Evolutionary conservation across 164 flowering plant genomes (phyloP).

Genomic region (Platanus orientalis): DNA sequence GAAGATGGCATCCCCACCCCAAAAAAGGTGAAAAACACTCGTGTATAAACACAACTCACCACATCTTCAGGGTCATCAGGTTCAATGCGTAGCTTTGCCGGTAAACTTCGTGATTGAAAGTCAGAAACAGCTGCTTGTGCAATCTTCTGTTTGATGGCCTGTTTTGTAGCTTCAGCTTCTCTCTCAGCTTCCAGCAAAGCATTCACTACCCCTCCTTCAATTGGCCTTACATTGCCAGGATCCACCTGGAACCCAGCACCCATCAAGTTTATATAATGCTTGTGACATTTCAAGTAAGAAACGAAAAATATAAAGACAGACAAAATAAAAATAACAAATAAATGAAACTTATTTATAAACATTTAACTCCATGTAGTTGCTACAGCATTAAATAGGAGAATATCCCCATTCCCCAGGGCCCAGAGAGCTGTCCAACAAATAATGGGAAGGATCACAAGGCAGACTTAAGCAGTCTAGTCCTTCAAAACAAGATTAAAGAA

Average conservation of each 20-base stretch:
- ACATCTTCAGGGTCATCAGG: slow-evolving; percentile 95
- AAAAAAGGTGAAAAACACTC: not conserved
- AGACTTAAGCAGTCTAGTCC: too few species aligned
- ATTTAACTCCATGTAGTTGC: too few species aligned
- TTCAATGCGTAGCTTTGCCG: slow-evolving; percentile 84
- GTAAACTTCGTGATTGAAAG: slow-evolving; percentile 63
- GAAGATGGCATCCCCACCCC: not conserved
- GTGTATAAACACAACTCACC: slow-evolving; percentile 39
- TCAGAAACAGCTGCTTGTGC: slow-evolving; percentile 72
- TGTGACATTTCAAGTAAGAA: not conserved
- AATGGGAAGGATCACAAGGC: too few species aligned
- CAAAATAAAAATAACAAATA: not conserved
- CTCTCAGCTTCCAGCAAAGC: slow-evolving; percentile 84
- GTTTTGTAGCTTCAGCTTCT: slow-evolving; percentile 94
- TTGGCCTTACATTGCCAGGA: slow-evolving; percentile 74
- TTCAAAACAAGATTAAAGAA: too few species aligned
- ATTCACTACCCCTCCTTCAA: slow-evolving; percentile 52
- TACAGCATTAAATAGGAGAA: too few species aligned
- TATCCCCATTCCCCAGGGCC: too few species aligned
- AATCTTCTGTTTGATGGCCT: slow-evolving; percentile 87
- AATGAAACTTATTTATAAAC: not conserved
- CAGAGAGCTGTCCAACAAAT: too few species aligned
- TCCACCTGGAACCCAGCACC: slow-evolving; percentile 61
- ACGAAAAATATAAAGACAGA: not conserved
- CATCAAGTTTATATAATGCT: slow-evolving; percentile 8